phyloP scores from a whole-genome alignment of 176 grass and related monocot species.

The Aegilops sharonensis region DNA sequence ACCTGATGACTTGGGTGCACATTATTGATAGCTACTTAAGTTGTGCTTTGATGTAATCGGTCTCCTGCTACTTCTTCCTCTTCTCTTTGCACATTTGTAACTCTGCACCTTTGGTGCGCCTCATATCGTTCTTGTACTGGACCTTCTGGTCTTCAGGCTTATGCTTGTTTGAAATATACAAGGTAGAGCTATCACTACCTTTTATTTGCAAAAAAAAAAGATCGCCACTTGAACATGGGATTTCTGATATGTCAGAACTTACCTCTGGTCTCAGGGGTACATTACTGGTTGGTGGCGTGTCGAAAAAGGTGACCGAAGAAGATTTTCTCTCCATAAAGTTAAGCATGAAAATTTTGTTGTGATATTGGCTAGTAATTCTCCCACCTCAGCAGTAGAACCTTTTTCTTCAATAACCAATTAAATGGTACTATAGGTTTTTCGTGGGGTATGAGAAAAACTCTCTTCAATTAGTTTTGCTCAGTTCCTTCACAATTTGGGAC shows the following conservation, averaged over 20 bases:
- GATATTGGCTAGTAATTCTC: background rate
- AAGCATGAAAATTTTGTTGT: conserved; percentile 34
- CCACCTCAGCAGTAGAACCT: background rate
- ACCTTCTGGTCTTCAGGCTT: too few species aligned
- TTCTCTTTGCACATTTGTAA: too few species aligned
- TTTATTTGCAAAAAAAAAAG: background rate
- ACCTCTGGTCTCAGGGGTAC: conserved; percentile 38
- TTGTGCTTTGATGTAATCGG: too few species aligned
- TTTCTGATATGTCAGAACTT: conserved; percentile 17
- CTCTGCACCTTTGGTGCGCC: too few species aligned
- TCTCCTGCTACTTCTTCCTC: too few species aligned
- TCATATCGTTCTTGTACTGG: too few species aligned
- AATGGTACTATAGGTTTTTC: background rate
- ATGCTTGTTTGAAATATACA: too few species aligned
- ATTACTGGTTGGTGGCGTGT: conserved; percentile 52
- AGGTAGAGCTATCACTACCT: too few species aligned
- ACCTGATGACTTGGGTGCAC: too few species aligned
- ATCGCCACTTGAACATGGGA: conserved; percentile 15
- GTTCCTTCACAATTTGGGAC: background rate
- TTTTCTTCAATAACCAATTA: background rate
- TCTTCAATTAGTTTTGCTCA: background rate
- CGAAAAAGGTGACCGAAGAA: conserved; percentile 46
- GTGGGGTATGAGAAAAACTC: background rate
- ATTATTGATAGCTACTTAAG: too few species aligned
- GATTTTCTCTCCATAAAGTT: conserved; percentile 42